These are phyloP conservation scores for Hypholoma sublateritium DNA, from an alignment of 768 basidiomycete genomes.

Conservation along the genomic window DNA sequence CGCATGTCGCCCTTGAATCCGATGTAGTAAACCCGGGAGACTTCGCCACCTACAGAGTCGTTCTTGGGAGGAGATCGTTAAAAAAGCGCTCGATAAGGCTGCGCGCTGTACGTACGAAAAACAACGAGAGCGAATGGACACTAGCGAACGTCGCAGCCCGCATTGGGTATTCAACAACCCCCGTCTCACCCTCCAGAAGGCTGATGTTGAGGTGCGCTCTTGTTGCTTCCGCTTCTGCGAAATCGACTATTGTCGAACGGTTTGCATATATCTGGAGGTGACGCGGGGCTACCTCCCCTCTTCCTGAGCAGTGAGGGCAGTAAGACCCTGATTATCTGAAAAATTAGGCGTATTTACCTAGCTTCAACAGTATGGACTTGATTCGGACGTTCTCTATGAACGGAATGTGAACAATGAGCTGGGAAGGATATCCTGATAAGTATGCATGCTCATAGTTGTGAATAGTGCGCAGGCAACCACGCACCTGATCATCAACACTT, in stretches of 20 bases:
- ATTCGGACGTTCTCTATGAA: slow-evolving; percentile 79
- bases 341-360: slow-evolving; percentile 47
- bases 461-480: slow-evolving; percentile 5
- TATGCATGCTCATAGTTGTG: background rate
- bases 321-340: background rate
- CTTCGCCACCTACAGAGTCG: slow-evolving; percentile 64
- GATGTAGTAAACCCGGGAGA: slow-evolving; percentile 70
- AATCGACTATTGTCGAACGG: slow-evolving; percentile 73
- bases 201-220: slow-evolving; percentile 72
- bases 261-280: slow-evolving; percentile 77
- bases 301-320: slow-evolving; percentile 43
- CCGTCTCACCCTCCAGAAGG: slow-evolving; percentile 68
- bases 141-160: slow-evolving; percentile 76
- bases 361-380: slow-evolving; percentile 71
- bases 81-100: background rate
- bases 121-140: slow-evolving; percentile 70
- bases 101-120: slow-evolving; percentile 58
- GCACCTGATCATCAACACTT: slow-evolving; percentile 83
- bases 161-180: slow-evolving; percentile 75
- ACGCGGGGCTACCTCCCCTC: slow-evolving; percentile 76
- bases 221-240: slow-evolving; percentile 65
- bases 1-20: slow-evolving; percentile 80
- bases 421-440: slow-evolving; percentile 7
- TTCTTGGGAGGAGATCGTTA: slow-evolving; percentile 38
- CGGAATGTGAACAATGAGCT: slow-evolving; percentile 83